Base-by-base conservation (phyloP, 257 asterid species). In the Solanum chiquidenum region DNA sequence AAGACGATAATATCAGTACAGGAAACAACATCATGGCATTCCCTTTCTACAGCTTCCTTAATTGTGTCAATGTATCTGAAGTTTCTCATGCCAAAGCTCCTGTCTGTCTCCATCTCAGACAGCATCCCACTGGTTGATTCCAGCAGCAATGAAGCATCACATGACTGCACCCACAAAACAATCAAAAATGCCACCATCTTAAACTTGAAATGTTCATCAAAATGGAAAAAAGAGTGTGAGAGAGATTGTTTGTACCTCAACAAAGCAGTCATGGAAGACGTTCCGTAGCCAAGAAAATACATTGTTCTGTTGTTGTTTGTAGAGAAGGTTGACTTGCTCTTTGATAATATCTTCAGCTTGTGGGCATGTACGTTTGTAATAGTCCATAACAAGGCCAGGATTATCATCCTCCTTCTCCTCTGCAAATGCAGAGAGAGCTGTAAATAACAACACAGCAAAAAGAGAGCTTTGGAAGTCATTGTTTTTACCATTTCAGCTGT, bases 11-110 rank as follows among this genome's bases (percentile, higher is more conserved):
- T 94, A 84, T 95, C 98, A 1, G 98, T 90, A 91, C 98, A 97
- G 23, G 99, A 97, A 72, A 97, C 98, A 46, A 95, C 96, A 8
- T 96, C 98, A 13, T 98, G 96, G 76, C 98, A 97, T 90, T 95
- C 98, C 88, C 98, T 93, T 90, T 97, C 99, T 9, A 95, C 52
- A 74, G 98, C 98, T 46, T 94, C 98, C 58, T 95, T 95, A 35
- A 97, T 93, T 12, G 91, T 93, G 82, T 97, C 98, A 34, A 94
- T 90, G 91, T 95, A 95, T 89, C 98, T 92, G 80, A 97, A 97
- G 88, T 97, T 97, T 92, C 98, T 93, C 98, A 95, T 94, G 2
- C 98, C 99, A 35, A 97, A 97, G 91, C 98, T 97, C 91, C 98
- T 90, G 84, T 95, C 98, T 0, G 96, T 93, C 71, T 95, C 98